Evolutionary conservation across 345 rosid species (phyloP).

Genomic region (Acer campestre): DNA sequence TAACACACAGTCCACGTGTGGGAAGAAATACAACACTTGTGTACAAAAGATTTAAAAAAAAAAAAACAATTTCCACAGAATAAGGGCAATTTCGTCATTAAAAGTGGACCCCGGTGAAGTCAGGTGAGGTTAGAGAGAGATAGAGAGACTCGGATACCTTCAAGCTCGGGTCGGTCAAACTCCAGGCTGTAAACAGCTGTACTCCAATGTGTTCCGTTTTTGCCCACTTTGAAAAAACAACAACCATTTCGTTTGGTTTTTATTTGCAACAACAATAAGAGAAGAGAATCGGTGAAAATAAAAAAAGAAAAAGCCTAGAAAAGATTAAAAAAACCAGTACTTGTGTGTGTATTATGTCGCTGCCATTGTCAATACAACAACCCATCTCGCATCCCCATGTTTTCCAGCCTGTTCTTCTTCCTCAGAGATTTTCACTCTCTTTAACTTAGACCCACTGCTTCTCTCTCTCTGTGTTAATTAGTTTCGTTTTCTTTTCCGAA

Average conservation of each 20-base stretch:
- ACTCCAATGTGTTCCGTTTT: conserved; percentile 25
- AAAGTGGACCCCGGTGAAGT: conserved; percentile 17
- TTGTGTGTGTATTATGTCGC: not conserved
- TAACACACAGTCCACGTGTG: not conserved
- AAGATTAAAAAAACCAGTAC: conserved; percentile 1
- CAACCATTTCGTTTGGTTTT: not conserved
- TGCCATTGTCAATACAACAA: not conserved
- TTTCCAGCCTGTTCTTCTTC: not conserved
- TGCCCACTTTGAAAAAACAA: not conserved
- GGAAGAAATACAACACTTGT: not conserved
- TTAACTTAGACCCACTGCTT: conserved; percentile 22
- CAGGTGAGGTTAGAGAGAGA: not conserved
- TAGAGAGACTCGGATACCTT: conserved; percentile 19
- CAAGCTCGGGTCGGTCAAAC: conserved; percentile 34
- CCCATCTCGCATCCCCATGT: conserved; percentile 6
- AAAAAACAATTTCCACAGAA: not conserved
- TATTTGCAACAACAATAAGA: not conserved
- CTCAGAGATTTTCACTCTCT: not conserved
- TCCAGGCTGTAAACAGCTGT: conserved; percentile 70
- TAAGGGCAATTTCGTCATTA: conserved; percentile 7
- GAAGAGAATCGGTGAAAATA: not conserved
- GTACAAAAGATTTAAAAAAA: too few species aligned
- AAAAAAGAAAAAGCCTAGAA: not conserved
- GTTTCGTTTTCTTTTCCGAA: not conserved
- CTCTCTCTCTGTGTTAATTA: not conserved